These are phyloP conservation scores for Theileria parva DNA, from an alignment of 169 alveolate species.

Conservation along the genomic window DNA sequence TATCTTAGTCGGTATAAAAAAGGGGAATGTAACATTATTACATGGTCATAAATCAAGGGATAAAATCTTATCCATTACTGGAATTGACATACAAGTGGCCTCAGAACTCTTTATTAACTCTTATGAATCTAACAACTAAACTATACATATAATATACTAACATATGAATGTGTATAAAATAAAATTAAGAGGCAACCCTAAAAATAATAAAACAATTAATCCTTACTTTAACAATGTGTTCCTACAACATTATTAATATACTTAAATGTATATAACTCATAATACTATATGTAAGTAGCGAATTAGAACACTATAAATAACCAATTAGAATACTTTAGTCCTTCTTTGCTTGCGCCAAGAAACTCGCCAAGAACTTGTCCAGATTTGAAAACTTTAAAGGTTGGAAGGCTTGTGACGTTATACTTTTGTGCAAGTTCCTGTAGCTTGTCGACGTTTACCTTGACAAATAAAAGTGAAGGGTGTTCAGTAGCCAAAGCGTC, in stretches of 20 bases:
- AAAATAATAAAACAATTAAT: not conserved
- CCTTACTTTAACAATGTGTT: not conserved
- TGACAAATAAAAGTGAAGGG: constrained; percentile 63
- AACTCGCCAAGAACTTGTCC: constrained; percentile 71
- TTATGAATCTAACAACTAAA: not conserved
- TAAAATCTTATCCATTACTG: constrained; percentile 67
- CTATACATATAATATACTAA: constrained; percentile 60
- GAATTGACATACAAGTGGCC: constrained; percentile 27
- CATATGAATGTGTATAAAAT: constrained; percentile 74
- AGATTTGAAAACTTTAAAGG: constrained; percentile 76
- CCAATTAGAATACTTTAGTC: constrained; percentile 43
- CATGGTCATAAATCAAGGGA: constrained; percentile 85
- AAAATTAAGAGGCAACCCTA: constrained; percentile 27
- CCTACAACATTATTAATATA: too few species aligned
- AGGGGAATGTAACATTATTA: constrained; percentile 75
- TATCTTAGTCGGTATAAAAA: constrained; percentile 73
- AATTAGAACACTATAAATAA: too few species aligned
- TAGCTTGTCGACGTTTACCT: constrained; percentile 73
- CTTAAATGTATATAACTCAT: too few species aligned
- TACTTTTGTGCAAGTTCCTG: constrained; percentile 74
- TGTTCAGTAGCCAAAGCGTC: constrained; percentile 71
- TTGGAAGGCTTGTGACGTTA: constrained; percentile 75
- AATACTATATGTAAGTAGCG: too few species aligned
- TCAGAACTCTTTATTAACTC: not conserved
- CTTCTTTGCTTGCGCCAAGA: constrained; percentile 74